Base-by-base conservation (phyloP, 352 stramenopile species). In the Peronosclerospora sorghi region DNA sequence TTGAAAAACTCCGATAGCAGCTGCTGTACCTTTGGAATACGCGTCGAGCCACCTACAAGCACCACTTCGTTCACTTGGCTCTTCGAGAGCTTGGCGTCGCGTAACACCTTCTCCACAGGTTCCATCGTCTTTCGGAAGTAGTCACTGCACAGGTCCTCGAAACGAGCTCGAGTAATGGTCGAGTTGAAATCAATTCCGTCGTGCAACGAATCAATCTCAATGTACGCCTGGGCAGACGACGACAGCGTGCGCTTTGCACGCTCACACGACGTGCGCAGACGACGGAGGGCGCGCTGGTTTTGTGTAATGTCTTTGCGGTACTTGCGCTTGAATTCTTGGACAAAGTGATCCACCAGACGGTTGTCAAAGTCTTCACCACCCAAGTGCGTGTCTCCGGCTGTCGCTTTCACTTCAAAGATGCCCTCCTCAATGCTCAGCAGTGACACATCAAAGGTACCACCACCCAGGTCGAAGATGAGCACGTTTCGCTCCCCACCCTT, bases 361-460 rank as follows among this genome's bases (percentile, higher is more conserved):
- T n/a, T n/a, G n/a, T n/a, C n/a, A n/a, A n/a, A n/a, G n/a, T n/a
- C n/a, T n/a, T n/a, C n/a, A n/a, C n/a, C n/a, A n/a, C n/a, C n/a
- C n/a, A n/a, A n/a, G n/a, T 96, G 83, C 18, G 89, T 97, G 60
- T 98, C 92, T 54, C 93, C 92, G 28, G 76, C 83, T 5, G 93
- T 98, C 27, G 89, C 87, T 69, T 96, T 95, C 37, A 98, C 93
- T 56, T 97, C 89, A 55, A 98, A 97, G n/a, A n/a, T n/a, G n/a
- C n/a, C n/a, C n/a, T n/a, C n/a, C n/a, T n/a, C n/a, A n/a, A n/a
- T n/a, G n/a, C n/a, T n/a, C n/a, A n/a, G n/a, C n/a, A n/a, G n/a
- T n/a, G n/a, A n/a, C n/a, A n/a, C n/a, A n/a, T n/a, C n/a, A n/a
- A n/a, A n/a, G n/a, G n/a, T n/a, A n/a, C n/a, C n/a, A n/a, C n/a